Base-by-base conservation (phyloP, 306 rosid genomes). In the Vigna radiata region DNA sequence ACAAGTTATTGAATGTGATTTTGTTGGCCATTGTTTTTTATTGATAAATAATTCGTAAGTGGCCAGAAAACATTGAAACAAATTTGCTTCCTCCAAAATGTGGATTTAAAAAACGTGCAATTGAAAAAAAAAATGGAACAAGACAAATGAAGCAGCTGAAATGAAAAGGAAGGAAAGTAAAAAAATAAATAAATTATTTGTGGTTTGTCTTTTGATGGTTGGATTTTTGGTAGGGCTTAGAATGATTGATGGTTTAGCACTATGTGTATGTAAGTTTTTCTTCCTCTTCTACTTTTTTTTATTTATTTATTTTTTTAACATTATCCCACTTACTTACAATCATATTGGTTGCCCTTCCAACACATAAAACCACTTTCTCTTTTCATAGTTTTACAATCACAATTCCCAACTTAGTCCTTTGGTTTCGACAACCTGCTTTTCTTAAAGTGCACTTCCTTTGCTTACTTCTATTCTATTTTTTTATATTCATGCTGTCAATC, bases 231-330 rank as follows among this genome's bases (percentile, higher is more conserved):
- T 55, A 21, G 67, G 43, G 55, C 21, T 4, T 39, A 56, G 10
- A 56, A 72, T 39, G 27, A 56, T 72, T 72, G 55, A 31, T 56
- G 67, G 43, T 55, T 69, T 29, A 14, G 21, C 66, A 13, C 68
- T 56, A 66, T 19, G 43, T 23, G 19, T 68, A 12, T 18, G 52
- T 62, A 62, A 62, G 46, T 62, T n/a, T 62, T 21, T 43, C 10
- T 17, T 39, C 16, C 5, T 64, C 5, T 17, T 67, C n/a, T 21
- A 4, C 13, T 36, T 62, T 0, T 41, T 66, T 8, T 65, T n/a
- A n/a, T n/a, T n/a, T n/a, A n/a, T n/a, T n/a, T n/a, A n/a, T 39
- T 17, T 19, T 19, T 19, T 19, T 2, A 39, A 18, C 29, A 39
- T 23, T 48, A 16, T 12, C 11, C 46, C 74, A 49, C 74, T 69